phyloP scores from a whole-genome alignment of 164 flowering plant species.

The Warburgia ugandensis region DNA sequence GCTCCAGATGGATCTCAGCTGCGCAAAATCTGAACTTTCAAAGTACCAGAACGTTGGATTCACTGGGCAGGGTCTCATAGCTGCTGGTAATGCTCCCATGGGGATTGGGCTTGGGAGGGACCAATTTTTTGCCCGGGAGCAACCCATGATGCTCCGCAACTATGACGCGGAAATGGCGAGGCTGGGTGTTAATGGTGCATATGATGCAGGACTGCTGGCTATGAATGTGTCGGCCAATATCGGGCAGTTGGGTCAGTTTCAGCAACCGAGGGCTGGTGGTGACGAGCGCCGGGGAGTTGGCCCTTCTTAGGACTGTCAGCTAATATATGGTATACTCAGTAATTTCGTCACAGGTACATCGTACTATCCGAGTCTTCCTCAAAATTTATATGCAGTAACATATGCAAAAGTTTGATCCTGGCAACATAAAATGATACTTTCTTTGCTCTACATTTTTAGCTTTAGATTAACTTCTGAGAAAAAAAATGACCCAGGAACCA shows the following conservation, averaged over 20 bases:
- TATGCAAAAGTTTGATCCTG: no score
- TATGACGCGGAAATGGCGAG: constrained; percentile 27
- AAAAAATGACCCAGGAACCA: no score
- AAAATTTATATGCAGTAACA: no score
- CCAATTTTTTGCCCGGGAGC: constrained; percentile 43
- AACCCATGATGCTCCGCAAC: constrained; percentile 29
- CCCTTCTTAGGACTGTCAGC: constrained; percentile 63
- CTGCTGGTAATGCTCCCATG: constrained; percentile 33
- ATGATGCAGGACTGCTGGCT: constrained; percentile 44
- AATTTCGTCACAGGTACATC: no score
- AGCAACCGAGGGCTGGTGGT: constrained; percentile 47
- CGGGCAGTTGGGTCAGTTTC: constrained; percentile 55
- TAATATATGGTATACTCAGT: no score
- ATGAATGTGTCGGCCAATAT: constrained; percentile 48
- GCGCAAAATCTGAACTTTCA: constrained; percentile 80
- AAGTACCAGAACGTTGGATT: constrained; percentile 59
- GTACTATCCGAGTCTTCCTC: no score
- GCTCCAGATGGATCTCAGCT: constrained; percentile 69
- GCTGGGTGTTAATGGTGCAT: constrained; percentile 21
- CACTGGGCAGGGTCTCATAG: constrained; percentile 32
- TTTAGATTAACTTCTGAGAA: no score
- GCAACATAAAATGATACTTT: no score
- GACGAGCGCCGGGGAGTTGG: constrained; percentile 50
- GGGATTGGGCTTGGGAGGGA: constrained; percentile 36
- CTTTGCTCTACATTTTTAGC: no score